These are phyloP conservation scores for Alternaria infectoria DNA, from an alignment of 2,329 filamentous ascomycete species.

Conservation along the genomic window DNA sequence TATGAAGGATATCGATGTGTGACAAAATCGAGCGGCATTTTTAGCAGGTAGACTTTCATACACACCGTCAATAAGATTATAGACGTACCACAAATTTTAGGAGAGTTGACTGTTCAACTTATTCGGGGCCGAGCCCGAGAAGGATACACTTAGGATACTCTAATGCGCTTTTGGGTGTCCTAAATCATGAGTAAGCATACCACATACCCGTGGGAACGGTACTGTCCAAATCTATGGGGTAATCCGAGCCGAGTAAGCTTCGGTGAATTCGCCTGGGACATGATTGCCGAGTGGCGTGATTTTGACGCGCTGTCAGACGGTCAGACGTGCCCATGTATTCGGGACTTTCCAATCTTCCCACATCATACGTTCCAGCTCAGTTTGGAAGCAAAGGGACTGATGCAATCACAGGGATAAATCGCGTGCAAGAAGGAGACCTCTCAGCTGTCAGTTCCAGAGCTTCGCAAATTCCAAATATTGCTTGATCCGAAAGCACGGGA, in stretches of 20 bases:
- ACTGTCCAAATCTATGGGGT: not conserved
- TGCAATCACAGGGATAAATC: not conserved
- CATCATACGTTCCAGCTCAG: not conserved
- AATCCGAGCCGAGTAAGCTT: not conserved
- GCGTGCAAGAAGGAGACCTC: not conserved
- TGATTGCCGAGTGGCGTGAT: not conserved
- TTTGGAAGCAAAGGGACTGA: not conserved
- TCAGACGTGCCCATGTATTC: not conserved
- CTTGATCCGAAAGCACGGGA: not conserved
- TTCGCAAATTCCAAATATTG: not conserved
- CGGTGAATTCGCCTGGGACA: not conserved
- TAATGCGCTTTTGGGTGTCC: too few relatives aligned
- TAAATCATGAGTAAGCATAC: too few relatives aligned
- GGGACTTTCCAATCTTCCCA: not conserved
- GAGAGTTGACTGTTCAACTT: too few relatives aligned
- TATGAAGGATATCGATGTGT: not conserved
- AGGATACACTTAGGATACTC: too few relatives aligned
- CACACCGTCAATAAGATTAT: not conserved
- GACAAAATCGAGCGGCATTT: not conserved
- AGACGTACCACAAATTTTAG: too few relatives aligned
- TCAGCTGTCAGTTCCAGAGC: not conserved
- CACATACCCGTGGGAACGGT: too few relatives aligned
- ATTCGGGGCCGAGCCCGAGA: too few relatives aligned
- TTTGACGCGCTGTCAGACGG: not conserved
- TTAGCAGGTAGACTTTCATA: not conserved